Evolutionary conservation across 805 yeast species (phyloP), one percentile per base, ranked within the genome.

Genomic region (Phaffomyces opuntiae): DNA sequence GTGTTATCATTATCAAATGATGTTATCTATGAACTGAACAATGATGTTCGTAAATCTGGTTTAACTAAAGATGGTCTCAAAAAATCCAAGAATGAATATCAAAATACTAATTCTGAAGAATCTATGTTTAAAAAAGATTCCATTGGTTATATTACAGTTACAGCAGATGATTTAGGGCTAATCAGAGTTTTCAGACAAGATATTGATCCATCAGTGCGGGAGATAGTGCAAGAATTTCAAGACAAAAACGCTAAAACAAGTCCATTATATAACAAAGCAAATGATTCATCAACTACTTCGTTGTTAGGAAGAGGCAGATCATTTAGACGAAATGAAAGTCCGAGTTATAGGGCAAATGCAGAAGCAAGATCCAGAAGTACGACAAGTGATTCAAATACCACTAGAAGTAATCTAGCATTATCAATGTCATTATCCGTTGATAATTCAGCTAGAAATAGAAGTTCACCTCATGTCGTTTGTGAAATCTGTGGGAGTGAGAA

Each of bases 171-270:
- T 46, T 64, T 69, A 21, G 96, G 96, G 0, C 53, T 73, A 2
- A 84, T 89, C 29, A 65, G 93, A 39, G 84, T 89, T 0, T 86
- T 85, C 60, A 71, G 97, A 57, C 83, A 87, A 47, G 97, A 89
- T 61, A 72, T 83, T 44, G 83, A 93, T 0, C 69, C 76, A 43
- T 54, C 57, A 11, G 63, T 69, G 13, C 56, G 82, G 46, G 69
- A 69, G 42, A 48, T 55, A 4, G 53, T 71, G 24, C 38, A 38
- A 25, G 31, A 17, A 7, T 6, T 19, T 13, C 13, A 33, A 17
- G 21, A 16, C 17, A n/a, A 16, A 17, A 17, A 13, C 9, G 34
- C 19, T 17, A 40, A 34, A 17, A 32, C 35, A 2, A 42, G 38
- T n/a, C 31, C 43, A 9, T 25, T 46, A 9, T 46, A 44, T 17